Base-by-base conservation (phyloP, 495 filamentous ascomycete species). In the Viridothelium virens region DNA sequence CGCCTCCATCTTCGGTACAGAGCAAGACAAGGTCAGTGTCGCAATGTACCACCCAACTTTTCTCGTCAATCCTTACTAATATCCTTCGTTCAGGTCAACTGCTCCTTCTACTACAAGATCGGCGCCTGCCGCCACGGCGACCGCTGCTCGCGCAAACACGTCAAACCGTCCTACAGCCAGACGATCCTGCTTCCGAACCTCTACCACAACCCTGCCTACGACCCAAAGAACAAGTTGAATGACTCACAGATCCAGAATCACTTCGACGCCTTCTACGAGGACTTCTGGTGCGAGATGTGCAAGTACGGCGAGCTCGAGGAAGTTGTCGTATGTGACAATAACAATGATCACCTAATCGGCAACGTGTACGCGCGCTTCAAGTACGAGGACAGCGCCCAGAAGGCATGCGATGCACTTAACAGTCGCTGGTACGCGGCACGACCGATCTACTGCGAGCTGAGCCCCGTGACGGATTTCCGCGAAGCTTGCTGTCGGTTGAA, bases 341-440 rank as follows among this genome's bases (percentile, higher is more conserved):
- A 96, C 78, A 97, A 96, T 81, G 93, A 97, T 76, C 92, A 98
- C 80, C 82, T 98, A 12, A 97, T 98, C 77, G 94, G 94, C 74
- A 98, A 98, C 79, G 94, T 98, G 72, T 98, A 98, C 83, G 94
- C 94, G 36, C 91, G 94, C 67, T 98, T 98, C 88, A 98, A 98
- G 80, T 98, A 97, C 85, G 94, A 98, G 83, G 94, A 98, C 80
- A 87, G 87, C 65, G 94, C 94, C 11, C 92, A 97, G 74, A 81
- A 82, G 41, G 94, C 94, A 68, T 97, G 93, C 83, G 95, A 98
- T 78, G 87, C 86, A 37, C 86, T 97, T 65, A 98, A 97, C 78
- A 86, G 82, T 34, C 88, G 94, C 74, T 98, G 94, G 94, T 97
- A 98, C 79, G 94, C 94, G 67, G 94, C 90, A 48, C 86, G 94